Evolutionary conservation across 2,329 filamentous ascomycete species (phyloP), one percentile per base, ranked within the genome.

Genomic region (Monosporascus sp.): DNA sequence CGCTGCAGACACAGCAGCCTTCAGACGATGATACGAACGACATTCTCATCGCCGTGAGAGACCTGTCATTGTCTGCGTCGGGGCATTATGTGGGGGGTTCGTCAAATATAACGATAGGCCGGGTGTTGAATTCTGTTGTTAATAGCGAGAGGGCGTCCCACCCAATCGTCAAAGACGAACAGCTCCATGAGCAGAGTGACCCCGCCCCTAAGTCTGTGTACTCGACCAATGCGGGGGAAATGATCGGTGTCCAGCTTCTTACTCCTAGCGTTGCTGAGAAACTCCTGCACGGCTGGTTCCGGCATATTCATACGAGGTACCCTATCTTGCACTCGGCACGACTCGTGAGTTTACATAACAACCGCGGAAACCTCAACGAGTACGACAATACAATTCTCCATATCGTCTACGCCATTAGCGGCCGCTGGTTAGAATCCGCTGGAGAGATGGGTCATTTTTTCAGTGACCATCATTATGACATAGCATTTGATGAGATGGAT

Each of bases 31-130:
- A 66, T 18, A 51, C 48, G 6, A 64, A 67, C 45, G 64, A 67
- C 49, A 60, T 67, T 27, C 48, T 66, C 38, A 52, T 60, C 25
- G 64, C 64, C 34, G 62, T 67, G 6, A 56, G 63, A 41, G 64
- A 67, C 38, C 46, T 67, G 8, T 67, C 64, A 2, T 55, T 67
- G 17, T 65, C 62, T 1, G 64, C 64, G 11, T 66, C 63, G 3
- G 64, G 64, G 5, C 62, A 66, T 34, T 67, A 66, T 44, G 57
- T 67, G 9, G 64, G 64, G 6, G 63, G 60, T 20, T 63, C 62
- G 2, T 66, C 63, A 14, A 64, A 66, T 51, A 67, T 67, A 42
- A 64, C 60, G 27, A 66, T 67, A 50, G 64, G 64, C n/a, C 60
- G 64, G 6, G 64, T 67, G 31, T 61, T 67, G 24, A 64, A 60